These are phyloP conservation scores for Acer campestre DNA, from an alignment of 345 rosid genomes.

Conservation along the genomic window DNA sequence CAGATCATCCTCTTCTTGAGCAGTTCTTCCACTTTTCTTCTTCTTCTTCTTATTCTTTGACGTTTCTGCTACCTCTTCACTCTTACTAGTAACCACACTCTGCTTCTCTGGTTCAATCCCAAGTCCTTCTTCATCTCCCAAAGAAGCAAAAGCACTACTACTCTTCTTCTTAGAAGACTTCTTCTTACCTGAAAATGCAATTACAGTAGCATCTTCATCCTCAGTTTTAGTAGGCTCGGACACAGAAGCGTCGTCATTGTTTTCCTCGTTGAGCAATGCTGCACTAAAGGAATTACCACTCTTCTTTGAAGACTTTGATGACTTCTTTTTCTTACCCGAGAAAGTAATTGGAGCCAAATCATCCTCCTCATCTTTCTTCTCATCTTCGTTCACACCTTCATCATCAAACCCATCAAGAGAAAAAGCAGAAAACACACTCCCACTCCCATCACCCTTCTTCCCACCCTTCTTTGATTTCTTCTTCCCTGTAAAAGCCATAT, in stretches of 20 bases:
- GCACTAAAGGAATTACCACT: slow-evolving; percentile 51
- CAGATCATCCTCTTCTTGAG: slow-evolving; percentile 92
- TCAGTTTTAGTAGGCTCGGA: slow-evolving; percentile 29
- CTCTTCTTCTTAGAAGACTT: slow-evolving; percentile 75
- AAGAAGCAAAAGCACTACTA: slow-evolving; percentile 34
- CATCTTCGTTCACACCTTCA: slow-evolving; percentile 30
- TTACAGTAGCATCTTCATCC: slow-evolving; percentile 37
- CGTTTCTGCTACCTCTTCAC: slow-evolving; percentile 56
- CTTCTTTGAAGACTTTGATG: slow-evolving; percentile 69
- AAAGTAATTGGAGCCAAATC: slow-evolving; percentile 44
- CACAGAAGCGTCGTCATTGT: slow-evolving; percentile 31
- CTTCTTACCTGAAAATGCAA: slow-evolving; percentile 65
- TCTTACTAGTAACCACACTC: slow-evolving; percentile 30
- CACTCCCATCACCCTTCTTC: slow-evolving; percentile 33
- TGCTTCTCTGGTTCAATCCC: slow-evolving; percentile 21
- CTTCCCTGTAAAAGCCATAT: slow-evolving; percentile 45
- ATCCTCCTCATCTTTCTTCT: slow-evolving; percentile 36
- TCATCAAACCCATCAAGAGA: slow-evolving; percentile 39
- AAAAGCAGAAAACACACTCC: slow-evolving; percentile 25
- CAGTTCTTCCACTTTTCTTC: slow-evolving; percentile 85
- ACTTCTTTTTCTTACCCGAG: slow-evolving; percentile 80
- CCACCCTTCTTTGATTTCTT: slow-evolving; percentile 52
- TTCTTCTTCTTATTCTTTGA: slow-evolving; percentile 82
- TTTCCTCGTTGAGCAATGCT: slow-evolving; percentile 56
- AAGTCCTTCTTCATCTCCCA: slow-evolving; percentile 32